Conservation (phyloP, 257 asterid species). For the Solanum rostratum region DNA sequence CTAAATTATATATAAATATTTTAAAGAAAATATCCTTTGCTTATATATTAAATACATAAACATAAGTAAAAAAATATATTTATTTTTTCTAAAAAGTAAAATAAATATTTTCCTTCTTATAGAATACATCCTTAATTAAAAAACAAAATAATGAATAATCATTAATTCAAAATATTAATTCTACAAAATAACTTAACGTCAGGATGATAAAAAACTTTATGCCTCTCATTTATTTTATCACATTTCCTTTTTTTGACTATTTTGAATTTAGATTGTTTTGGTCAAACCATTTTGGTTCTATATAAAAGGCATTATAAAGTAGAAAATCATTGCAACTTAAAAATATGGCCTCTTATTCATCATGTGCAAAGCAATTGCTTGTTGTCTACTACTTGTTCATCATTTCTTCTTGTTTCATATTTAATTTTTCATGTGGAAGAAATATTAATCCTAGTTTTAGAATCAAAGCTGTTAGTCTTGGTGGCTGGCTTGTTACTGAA, state of each 20-base stretch:
- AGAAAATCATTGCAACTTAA: neutral
- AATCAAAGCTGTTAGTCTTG: constrained; percentile 57
- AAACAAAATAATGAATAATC: neutral
- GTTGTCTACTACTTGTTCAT: constrained; percentile 10
- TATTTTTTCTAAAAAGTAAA: no score
- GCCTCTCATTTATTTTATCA: neutral
- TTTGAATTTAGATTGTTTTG: neutral
- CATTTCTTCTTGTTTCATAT: neutral
- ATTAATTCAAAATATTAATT: neutral
- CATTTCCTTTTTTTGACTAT: neutral
- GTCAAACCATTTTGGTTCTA: neutral
- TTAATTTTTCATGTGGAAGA: constrained; percentile 15
- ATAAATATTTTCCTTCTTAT: no score
- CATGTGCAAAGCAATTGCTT: neutral
- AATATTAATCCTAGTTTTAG: neutral
- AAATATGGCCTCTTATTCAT: neutral
- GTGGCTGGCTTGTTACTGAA: constrained; percentile 64
- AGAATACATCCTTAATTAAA: no score
- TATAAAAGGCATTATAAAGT: neutral
- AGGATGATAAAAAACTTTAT: neutral
- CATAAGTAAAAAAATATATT: no score
- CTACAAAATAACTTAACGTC: neutral
- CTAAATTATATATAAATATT: no score
- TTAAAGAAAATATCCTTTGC: no score
- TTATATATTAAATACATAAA: no score